These are phyloP conservation scores for Carex myosuroides DNA, from an alignment of 176 grass and related monocot genomes.

Conservation along the genomic window DNA sequence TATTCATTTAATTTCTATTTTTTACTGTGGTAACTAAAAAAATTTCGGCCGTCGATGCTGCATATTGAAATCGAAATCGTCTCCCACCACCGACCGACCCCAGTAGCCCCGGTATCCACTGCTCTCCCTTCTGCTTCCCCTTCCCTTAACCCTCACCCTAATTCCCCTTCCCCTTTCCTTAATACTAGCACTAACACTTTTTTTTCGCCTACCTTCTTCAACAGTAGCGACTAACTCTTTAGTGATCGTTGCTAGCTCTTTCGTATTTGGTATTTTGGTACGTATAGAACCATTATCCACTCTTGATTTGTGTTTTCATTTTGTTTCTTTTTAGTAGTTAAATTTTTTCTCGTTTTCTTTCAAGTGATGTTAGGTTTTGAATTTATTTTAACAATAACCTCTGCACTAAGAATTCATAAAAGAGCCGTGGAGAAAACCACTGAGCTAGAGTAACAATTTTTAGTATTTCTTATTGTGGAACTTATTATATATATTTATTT, in stretches of 20 bases:
- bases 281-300: not conserved
- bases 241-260: slow-evolving; percentile 4
- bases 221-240: not conserved
- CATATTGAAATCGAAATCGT: no score
- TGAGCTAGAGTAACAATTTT: not conserved
- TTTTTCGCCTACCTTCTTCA: not conserved
- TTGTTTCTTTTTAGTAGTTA: not conserved
- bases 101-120: no score
- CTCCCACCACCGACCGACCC: no score
- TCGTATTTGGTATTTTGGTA: slow-evolving; percentile 23
- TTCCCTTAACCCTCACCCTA: no score
- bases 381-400: not conserved
- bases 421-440: not conserved
- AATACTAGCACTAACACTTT: no score
- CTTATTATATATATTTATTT: not conserved
- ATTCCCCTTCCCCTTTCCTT: no score
- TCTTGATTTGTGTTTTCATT: not conserved
- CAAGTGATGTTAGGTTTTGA: not conserved
- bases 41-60: no score
- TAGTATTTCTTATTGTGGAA: not conserved
- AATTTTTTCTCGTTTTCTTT: not conserved
- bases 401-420: not conserved
- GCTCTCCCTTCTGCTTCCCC: no score
- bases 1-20: no score
- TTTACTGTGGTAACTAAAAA: no score